Percentiles rank a stretch among this genome's conserved stretches.
Conservation (phyloP, 495 filamentous ascomycete genomes). For the Cenococcum geophilum region DNA sequence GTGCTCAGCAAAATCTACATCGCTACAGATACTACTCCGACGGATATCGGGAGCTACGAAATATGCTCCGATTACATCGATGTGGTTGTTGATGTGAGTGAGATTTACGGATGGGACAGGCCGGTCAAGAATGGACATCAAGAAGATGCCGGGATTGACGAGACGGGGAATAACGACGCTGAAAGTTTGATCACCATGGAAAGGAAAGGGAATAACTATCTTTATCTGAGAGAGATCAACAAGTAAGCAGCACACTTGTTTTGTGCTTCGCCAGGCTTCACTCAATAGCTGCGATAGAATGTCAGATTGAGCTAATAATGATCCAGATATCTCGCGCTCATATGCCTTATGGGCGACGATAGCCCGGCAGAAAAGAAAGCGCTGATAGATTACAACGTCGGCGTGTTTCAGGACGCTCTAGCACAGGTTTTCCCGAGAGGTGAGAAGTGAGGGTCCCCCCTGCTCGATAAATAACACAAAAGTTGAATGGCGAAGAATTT, state of each 20-base stretch:
- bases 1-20: slow-evolving; percentile 97
- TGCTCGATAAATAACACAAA: not conserved
- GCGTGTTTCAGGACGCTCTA: slow-evolving; percentile 41
- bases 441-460: slow-evolving; percentile 5
- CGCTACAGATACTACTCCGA: slow-evolving; percentile 85
- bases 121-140: slow-evolving; percentile 33
- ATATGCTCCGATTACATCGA: slow-evolving; percentile 98
- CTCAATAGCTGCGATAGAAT: not conserved
- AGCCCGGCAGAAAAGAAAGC: slow-evolving; percentile 39
- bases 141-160: slow-evolving; percentile 58
- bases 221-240: slow-evolving; percentile 87
- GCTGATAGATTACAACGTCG: slow-evolving; percentile 44
- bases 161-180: slow-evolving; percentile 58
- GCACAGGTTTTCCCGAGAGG: slow-evolving; percentile 37
- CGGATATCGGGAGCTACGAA: slow-evolving; percentile 90
- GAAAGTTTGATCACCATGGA: slow-evolving; percentile 75
- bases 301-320: not conserved
- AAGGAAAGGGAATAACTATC: slow-evolving; percentile 61
- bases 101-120: slow-evolving; percentile 81
- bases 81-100: slow-evolving; percentile 90
- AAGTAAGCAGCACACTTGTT: slow-evolving; percentile 49
- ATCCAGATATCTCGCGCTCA: slow-evolving; percentile 39
- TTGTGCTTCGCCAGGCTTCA: not conserved
- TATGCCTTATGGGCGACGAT: slow-evolving; percentile 45
- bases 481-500: too few relatives aligned